A percentile compares a stretch with the other conserved stretches of the same genome.
These are phyloP conservation scores for Cinchona pubescens DNA, from an alignment of 257 asterid genomes.

Conservation along the genomic window DNA sequence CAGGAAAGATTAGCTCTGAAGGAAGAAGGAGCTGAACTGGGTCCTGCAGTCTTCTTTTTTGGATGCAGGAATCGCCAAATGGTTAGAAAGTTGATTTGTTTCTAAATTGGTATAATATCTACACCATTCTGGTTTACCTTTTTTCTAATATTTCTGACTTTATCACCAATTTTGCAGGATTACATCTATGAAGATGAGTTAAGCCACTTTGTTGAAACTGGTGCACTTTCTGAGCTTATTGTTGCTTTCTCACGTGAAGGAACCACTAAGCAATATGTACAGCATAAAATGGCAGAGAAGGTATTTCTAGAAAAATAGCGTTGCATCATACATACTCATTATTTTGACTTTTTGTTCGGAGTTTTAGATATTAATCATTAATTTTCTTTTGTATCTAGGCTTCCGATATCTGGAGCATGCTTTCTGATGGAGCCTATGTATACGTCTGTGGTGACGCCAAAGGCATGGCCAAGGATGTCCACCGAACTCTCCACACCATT, in stretches of 20 bases:
- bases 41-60: conserved; percentile 77
- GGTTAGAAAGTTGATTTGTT: conserved; percentile 50
- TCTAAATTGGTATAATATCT: not conserved
- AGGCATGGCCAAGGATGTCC: conserved; percentile 99
- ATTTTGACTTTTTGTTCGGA: no score
- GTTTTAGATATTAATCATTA: not conserved
- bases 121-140: not conserved
- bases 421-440: conserved; percentile 77
- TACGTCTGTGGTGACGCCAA: conserved; percentile 98
- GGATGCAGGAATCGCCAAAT: conserved; percentile 92
- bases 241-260: conserved; percentile 96
- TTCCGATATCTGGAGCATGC: conserved; percentile 72
- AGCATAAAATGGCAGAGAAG: conserved; percentile 88
- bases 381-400: conserved; percentile 44
- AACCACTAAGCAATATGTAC: conserved; percentile 83
- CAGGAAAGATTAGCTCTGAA: conserved; percentile 97
- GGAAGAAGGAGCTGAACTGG: conserved; percentile 86
- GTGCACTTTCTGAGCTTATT: conserved; percentile 84
- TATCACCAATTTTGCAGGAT: conserved; percentile 49
- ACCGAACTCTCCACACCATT: conserved; percentile 85
- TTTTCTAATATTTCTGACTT: conserved; percentile 4
- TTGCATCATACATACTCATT: not conserved
- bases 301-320: conserved; percentile 31
- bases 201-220: conserved; percentile 55
- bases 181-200: conserved; percentile 82